phyloP scores from a whole-genome alignment of 768 basidiomycete species.

The Pleurotus citrinopileatus region DNA sequence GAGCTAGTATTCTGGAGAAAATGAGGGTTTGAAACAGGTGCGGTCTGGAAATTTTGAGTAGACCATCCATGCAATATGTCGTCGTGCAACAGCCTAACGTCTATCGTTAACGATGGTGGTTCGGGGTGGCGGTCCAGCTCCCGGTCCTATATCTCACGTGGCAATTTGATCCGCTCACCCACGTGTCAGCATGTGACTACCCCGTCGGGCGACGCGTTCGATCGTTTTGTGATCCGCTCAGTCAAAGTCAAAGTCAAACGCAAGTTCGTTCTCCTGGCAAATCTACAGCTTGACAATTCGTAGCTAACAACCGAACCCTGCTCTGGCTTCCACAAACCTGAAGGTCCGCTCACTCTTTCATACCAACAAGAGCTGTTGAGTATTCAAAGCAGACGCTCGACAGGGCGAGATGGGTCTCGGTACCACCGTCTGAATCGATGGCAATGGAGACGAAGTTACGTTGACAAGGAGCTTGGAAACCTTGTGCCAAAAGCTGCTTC shows the following conservation, averaged over 20 bases:
- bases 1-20: too few relatives aligned
- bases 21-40: too few relatives aligned
- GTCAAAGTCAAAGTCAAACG: constrained; percentile 5
- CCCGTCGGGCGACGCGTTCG: neutral
- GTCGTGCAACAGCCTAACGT: too few relatives aligned
- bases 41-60: too few relatives aligned
- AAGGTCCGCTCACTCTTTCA: neutral
- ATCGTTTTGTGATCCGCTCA: constrained; percentile 5
- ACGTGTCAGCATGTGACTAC: constrained; percentile 2
- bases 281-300: neutral
- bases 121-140: too few relatives aligned
- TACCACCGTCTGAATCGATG: neutral
- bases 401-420: neutral
- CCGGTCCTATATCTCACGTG: too few relatives aligned
- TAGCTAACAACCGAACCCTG: neutral
- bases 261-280: neutral
- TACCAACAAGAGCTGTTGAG: too few relatives aligned
- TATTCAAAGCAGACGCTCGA: neutral
- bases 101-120: too few relatives aligned
- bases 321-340: neutral
- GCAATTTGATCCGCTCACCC: constrained; percentile 3
- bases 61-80: too few relatives aligned
- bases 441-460: neutral
- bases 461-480: neutral
- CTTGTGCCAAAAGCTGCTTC: neutral